Percentiles rank a stretch among this genome's conserved stretches.
Conservation (phyloP, 306 rosid genomes). For the Quercus rubra region DNA sequence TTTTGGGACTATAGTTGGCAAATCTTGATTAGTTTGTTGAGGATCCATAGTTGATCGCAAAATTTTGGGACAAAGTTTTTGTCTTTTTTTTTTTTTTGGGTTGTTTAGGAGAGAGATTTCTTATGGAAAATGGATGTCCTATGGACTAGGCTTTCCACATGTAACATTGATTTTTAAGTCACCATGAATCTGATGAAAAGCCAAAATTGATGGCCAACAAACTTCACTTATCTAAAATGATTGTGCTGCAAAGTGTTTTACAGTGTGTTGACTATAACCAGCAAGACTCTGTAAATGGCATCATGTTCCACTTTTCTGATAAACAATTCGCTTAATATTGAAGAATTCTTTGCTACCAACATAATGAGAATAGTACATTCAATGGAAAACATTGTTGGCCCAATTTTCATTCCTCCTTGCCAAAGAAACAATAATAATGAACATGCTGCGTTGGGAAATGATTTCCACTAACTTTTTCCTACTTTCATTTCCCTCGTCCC, state of each 20-base stretch:
- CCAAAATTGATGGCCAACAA: background rate
- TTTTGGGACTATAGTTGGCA: background rate
- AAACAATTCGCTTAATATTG: background rate
- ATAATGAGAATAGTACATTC: background rate
- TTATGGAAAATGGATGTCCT: background rate
- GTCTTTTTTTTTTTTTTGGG: background rate
- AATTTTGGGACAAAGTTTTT: background rate
- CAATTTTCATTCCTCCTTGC: background rate
- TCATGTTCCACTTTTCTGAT: background rate
- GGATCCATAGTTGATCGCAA: too few species aligned
- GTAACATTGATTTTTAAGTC: background rate
- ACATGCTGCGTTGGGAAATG: background rate
- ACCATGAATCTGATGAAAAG: background rate
- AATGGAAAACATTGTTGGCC: background rate
- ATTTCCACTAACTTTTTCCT: too few species aligned
- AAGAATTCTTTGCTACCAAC: background rate
- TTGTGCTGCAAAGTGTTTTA: background rate
- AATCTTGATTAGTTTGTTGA: background rate
- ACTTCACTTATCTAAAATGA: background rate
- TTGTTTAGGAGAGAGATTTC: background rate
- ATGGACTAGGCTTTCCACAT: background rate
- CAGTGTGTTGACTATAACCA: background rate
- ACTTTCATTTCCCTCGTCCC: too few species aligned
- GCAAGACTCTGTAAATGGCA: background rate
- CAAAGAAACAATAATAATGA: background rate